Conservation (phyloP, 2,329 filamentous ascomycete genomes). For the Fusarium chlamydosporum region DNA sequence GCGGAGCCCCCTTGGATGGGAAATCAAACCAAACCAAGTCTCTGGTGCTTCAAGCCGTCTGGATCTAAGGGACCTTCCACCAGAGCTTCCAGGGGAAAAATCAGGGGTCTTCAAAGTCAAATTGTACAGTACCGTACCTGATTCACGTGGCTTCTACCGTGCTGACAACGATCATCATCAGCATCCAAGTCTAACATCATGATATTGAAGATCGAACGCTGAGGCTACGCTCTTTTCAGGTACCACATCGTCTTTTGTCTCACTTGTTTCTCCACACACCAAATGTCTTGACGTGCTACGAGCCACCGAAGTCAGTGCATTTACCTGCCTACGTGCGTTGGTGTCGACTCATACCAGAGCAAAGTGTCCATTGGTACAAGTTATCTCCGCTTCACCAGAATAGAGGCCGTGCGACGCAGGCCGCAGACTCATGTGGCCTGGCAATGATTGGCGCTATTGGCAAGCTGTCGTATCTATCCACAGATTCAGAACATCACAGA, state of each 20-base stretch:
- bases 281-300: conserved; percentile 18
- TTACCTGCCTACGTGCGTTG: conserved; percentile 18
- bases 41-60: conserved; percentile 16
- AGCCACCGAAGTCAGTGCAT: conserved; percentile 21
- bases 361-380: conserved; percentile 29
- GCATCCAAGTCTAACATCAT: conserved; percentile 12
- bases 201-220: conserved; percentile 13
- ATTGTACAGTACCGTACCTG: conserved; percentile 46
- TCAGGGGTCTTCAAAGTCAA: conserved; percentile 34
- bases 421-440: conserved; percentile 39
- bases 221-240: conserved; percentile 5
- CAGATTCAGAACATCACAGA: conserved; percentile 14
- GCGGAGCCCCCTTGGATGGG: conserved; percentile 24
- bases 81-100: conserved; percentile 37
- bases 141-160: conserved; percentile 46
- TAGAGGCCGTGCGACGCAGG: conserved; percentile 40
- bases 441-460: conserved; percentile 19
- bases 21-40: conserved; percentile 5
- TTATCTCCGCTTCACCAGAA: conserved; percentile 32
- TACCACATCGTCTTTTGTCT: conserved; percentile 27
- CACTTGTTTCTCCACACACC: conserved; percentile 28
- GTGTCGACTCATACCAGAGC: conserved; percentile 29
- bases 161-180: conserved; percentile 37
- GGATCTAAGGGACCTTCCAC: conserved; percentile 22
- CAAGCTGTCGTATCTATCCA: conserved; percentile 21